Conservation (phyloP, 495 filamentous ascomycete genomes). For the Physcia stellaris region DNA sequence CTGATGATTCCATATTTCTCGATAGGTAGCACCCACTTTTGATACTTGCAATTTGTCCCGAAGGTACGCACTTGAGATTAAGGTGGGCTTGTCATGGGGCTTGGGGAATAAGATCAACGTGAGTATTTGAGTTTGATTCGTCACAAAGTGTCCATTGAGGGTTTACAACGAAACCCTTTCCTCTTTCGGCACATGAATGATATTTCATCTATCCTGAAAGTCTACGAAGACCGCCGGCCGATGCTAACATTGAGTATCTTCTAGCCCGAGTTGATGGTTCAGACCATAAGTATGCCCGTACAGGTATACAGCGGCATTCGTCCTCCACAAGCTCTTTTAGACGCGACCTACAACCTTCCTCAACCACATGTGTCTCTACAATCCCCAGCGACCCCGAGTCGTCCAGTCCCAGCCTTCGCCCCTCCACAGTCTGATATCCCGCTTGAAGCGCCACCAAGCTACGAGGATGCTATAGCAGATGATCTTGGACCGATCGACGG, state of each 20-base stretch:
- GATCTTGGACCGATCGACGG: conserved; percentile 52
- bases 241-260: conserved; percentile 1
- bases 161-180: no score
- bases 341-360: conserved; percentile 39
- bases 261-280: conserved; percentile 53
- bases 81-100: conserved; percentile 56
- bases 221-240: no score
- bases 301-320: conserved; percentile 80
- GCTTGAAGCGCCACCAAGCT: conserved; percentile 62
- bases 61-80: conserved; percentile 69
- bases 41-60: conserved; percentile 77
- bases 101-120: conserved; percentile 37
- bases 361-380: conserved; percentile 27
- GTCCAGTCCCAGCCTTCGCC: conserved; percentile 6
- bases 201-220: background rate
- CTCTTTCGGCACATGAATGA: no score
- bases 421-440: conserved; percentile 16
- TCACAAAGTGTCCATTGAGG: no score
- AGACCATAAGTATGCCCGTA: conserved; percentile 66
- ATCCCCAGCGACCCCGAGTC: conserved; percentile 7
- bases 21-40: conserved; percentile 77
- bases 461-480: conserved; percentile 84
- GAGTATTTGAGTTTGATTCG: conserved; percentile 14
- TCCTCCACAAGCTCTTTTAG: conserved; percentile 64
- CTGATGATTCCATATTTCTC: no score